Base-by-base conservation (phyloP, 352 stramenopile genomes). In the Pythium grandisporangium region DNA sequence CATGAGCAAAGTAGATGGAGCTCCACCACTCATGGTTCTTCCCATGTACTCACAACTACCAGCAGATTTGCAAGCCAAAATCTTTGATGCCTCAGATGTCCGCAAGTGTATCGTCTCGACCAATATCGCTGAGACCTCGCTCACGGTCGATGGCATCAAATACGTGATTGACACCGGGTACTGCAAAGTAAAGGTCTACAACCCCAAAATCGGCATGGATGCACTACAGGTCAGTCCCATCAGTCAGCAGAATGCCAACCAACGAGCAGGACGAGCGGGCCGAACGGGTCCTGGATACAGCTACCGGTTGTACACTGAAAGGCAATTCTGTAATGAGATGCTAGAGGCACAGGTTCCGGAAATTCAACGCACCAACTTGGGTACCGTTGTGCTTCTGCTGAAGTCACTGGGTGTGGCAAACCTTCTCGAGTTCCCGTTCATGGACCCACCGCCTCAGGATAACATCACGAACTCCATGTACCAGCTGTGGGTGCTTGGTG, bases 141-240 rank as follows among this genome's bases (percentile, higher is more conserved):
- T 98, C 21, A 98, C 89, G 11, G 89, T 98, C 4, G 90, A 98
- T 57, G 95, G 95, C 26, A 98, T 99, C 62, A 93, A 95, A 50
- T 99, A 98, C 62, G 95, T 99, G 5, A 97, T 99, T 23, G 96
- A 99, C 66, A 79, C 79, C 4, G 96, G 96, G 3, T 99, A 94
- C 58, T 98, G 89, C 66, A 99, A 99, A 55, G 84, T 99, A 12
- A 99, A 99, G 58, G 96, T 99, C 13, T 99, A 98, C 74, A 99
- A 99, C 71, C 91, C 96, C 0, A 96, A 96, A 58, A 98, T 99
- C 60, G 96, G 96, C 43, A 99, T 99, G 96, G 95, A 99, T 65
- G 84, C 95, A 5, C 65, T 99, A 16, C 88, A 98, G 42, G 84
- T 97, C 12, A 96, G 63, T 14, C 96, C 95, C 4, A 93, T 99